Base-by-base conservation (phyloP, 78 protist species). In the Kipferlia bialata region DNA sequence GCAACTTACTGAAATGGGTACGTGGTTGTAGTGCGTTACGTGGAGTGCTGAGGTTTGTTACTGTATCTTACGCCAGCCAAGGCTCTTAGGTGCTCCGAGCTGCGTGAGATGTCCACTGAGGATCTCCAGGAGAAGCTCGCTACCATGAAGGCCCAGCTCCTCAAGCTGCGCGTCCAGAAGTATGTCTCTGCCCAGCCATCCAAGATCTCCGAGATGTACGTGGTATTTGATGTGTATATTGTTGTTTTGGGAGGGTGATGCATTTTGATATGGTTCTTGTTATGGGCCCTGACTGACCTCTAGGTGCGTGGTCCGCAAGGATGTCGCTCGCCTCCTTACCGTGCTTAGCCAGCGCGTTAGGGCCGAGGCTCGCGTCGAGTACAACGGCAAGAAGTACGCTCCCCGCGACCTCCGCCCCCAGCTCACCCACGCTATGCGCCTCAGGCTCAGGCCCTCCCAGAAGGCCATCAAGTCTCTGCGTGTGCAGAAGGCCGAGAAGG, bases 141-240 rank as follows among this genome's bases (percentile, higher is more conserved):
- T 32, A 31, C 38, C 20, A 33, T 28, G 20, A 63, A 63, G 57
- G 32, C 16, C 28, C 58, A 63, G 57, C 67, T 63, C 7, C 44
- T 63, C 41, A 63, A 63, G 15, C 67, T 63, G 58, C 67, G 67
- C 44, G 67, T 63, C 28, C 24, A 48, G 15, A 63, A 63, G 67
- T 48, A 45, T 18, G 28, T 53, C 51, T 63, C 67, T 15, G 67
- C 58, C 44, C 58, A 31, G 26, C 58, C 67, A n/a, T 18, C 67
- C 44, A 63, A 63, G 67, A 7, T 63, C 15, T 20, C 44, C 24
- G 20, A 63, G 32, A 63, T 63, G n/a, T n/a, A n/a, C n/a, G n/a
- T n/a, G n/a, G n/a, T n/a, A n/a, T n/a, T n/a, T n/a, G n/a, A n/a
- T n/a, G n/a, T n/a, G n/a, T n/a, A n/a, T n/a, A n/a, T n/a, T n/a